Percentiles rank a stretch among this genome's conserved stretches.
These are phyloP conservation scores for Cinnamomum micranthum DNA, from an alignment of 164 flowering plant genomes.

Conservation along the genomic window DNA sequence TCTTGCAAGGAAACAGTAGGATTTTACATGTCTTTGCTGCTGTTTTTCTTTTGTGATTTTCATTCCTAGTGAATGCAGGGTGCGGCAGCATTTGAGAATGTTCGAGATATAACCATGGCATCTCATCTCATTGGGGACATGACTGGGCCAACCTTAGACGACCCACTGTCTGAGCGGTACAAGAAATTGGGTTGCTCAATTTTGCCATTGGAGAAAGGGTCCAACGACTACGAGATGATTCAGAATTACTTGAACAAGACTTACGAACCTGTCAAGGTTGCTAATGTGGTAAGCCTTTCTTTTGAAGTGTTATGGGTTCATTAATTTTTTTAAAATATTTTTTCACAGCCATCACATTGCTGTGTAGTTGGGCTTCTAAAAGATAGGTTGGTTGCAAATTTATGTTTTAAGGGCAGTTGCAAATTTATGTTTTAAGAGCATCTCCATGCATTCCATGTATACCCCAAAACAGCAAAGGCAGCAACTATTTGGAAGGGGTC, in stretches of 20 bases:
- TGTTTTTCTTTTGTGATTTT: neutral
- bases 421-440: no score
- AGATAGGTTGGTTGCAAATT: no score
- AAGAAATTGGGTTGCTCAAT: slow-evolving; percentile 57
- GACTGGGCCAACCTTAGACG: slow-evolving; percentile 68
- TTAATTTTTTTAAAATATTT: no score
- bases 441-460: no score
- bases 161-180: slow-evolving; percentile 57
- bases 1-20: no score
- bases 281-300: slow-evolving; percentile 45
- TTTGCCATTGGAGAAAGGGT: slow-evolving; percentile 45
- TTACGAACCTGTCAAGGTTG: slow-evolving; percentile 65
- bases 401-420: no score
- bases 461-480: no score
- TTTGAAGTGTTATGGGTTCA: no score
- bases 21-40: no score
- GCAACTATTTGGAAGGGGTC: no score
- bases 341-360: no score
- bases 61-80: slow-evolving; percentile 36
- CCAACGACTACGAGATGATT: slow-evolving; percentile 78
- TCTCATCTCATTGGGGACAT: slow-evolving; percentile 71
- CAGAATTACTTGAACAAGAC: slow-evolving; percentile 67
- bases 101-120: slow-evolving; percentile 60
- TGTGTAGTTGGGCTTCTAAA: no score
- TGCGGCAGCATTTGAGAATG: slow-evolving; percentile 57